phyloP scores from a whole-genome alignment of 805 yeast genomes.

The Starmera caribaea region DNA sequence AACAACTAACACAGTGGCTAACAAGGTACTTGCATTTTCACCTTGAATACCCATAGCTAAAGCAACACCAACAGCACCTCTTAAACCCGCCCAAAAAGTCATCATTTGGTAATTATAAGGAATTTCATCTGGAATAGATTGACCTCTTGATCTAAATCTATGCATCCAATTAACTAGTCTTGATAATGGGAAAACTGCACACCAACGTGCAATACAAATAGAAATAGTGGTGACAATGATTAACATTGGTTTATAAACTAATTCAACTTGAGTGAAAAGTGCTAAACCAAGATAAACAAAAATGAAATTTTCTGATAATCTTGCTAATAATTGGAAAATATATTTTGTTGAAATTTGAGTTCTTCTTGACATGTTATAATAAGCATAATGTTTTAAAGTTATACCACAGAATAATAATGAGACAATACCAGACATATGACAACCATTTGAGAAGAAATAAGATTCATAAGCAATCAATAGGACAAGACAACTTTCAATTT shows the following conservation, averaged over 20 bases:
- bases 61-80: constrained; percentile 99
- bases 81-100: constrained; percentile 98
- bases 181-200: constrained; percentile 93
- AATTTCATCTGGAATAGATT: constrained; percentile 68
- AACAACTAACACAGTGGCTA: constrained; percentile 94
- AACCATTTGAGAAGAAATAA: constrained; percentile 95
- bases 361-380: constrained; percentile 93
- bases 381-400: constrained; percentile 93
- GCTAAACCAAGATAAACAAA: constrained; percentile 93
- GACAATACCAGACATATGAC: constrained; percentile 98
- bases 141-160: constrained; percentile 45
- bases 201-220: constrained; percentile 93
- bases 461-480: constrained; percentile 89
- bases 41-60: constrained; percentile 97
- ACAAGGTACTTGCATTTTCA: constrained; percentile 74
- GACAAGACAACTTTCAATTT: constrained; percentile 90
- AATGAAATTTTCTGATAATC: constrained; percentile 91
- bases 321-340: constrained; percentile 88
- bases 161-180: constrained; percentile 72
- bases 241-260: constrained; percentile 87
- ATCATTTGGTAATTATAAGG: constrained; percentile 95
- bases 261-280: constrained; percentile 89
- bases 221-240: constrained; percentile 85
- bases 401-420: constrained; percentile 93
- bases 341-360: constrained; percentile 95